Evolutionary conservation across 805 yeast species (phyloP).

Genomic region (Sugiyamaella chiloensis): DNA sequence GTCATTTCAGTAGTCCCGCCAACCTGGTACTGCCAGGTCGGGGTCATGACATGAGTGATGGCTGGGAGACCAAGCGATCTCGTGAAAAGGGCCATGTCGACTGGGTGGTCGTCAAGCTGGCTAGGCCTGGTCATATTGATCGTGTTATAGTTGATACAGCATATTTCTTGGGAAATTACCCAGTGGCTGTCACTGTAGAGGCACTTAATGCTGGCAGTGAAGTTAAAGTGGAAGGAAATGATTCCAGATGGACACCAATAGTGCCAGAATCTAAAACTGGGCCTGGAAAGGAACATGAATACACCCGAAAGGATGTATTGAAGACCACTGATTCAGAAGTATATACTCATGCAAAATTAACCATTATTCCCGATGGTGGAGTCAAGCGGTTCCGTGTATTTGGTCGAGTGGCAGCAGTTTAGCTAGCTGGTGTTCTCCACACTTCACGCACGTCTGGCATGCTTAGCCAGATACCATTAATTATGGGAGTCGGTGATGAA

Average conservation of each 20-base stretch:
- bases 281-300: constrained; percentile 80
- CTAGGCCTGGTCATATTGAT: constrained; percentile 55
- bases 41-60: constrained; percentile 95
- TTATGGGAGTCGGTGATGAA: no score
- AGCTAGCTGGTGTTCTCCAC: no score
- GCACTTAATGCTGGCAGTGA: constrained; percentile 46
- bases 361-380: constrained; percentile 96
- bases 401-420: constrained; percentile 50
- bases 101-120: constrained; percentile 85
- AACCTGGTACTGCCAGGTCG: constrained; percentile 89
- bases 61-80: constrained; percentile 96
- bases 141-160: constrained; percentile 83
- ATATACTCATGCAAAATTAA: constrained; percentile 69
- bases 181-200: constrained; percentile 71
- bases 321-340: constrained; percentile 33
- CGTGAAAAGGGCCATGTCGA: constrained; percentile 80
- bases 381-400: constrained; percentile 84
- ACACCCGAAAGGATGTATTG: constrained; percentile 16
- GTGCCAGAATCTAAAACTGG: constrained; percentile 70
- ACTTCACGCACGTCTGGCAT: no score
- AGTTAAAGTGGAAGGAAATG: constrained; percentile 35
- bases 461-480: no score
- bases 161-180: constrained; percentile 91
- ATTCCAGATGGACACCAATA: constrained; percentile 56
- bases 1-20: constrained; percentile 91